These are phyloP conservation scores for Phytopythium litorale DNA, from an alignment of 352 stramenopile genomes.

Conservation along the genomic window DNA sequence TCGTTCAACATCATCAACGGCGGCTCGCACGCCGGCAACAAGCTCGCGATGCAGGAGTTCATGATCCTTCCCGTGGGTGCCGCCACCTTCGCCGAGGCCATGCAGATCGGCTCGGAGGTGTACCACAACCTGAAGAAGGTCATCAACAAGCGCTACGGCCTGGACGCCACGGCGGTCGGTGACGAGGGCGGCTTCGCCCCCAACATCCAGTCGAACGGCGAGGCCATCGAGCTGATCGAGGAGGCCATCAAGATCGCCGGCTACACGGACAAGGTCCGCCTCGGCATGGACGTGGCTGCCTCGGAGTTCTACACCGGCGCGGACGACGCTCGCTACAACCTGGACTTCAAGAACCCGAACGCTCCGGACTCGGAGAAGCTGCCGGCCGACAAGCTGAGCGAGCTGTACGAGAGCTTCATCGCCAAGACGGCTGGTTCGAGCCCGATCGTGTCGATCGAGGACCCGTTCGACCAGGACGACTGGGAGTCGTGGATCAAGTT, in stretches of 20 bases:
- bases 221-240: constrained; percentile 97
- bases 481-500: constrained; percentile 97
- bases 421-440: constrained; percentile 87
- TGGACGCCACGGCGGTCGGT: constrained; percentile 98
- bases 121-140: constrained; percentile 99
- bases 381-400: constrained; percentile 93
- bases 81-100: constrained; percentile 90
- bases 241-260: constrained; percentile 95
- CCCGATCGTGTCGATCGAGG: constrained; percentile 98
- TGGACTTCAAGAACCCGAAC: constrained; percentile 85
- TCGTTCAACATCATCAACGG: constrained; percentile 99
- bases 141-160: constrained; percentile 98
- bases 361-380: constrained; percentile 86
- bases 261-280: constrained; percentile 95
- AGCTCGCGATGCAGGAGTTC: constrained; percentile 99
- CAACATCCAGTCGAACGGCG: constrained; percentile 95
- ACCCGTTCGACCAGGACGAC: constrained; percentile 99
- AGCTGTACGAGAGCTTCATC: constrained; percentile 94
- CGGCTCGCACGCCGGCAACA: constrained; percentile 98
- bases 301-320: constrained; percentile 96
- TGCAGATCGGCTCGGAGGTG: constrained; percentile 98
- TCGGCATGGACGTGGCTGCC: constrained; percentile 98
- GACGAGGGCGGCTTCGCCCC: constrained; percentile 99
- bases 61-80: constrained; percentile 96
- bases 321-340: constrained; percentile 95